Conservation (phyloP, 2,329 filamentous ascomycete genomes). For the Acarospora socialis region DNA sequence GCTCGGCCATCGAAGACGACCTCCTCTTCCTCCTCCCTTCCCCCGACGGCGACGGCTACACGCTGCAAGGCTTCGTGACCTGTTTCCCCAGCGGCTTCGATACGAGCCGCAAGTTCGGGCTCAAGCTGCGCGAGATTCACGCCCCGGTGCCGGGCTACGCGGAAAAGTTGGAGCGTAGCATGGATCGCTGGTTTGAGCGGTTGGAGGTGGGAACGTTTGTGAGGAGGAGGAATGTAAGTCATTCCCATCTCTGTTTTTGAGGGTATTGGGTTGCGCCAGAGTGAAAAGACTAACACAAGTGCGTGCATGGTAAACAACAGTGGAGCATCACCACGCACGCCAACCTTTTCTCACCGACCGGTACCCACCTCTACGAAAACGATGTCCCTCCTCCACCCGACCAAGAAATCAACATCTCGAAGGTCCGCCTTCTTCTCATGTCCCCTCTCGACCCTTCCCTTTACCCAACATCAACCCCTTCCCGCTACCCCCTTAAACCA, state of each 20-base stretch:
- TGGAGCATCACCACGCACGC: slow-evolving; percentile 28
- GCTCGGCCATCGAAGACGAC: slow-evolving; percentile 43
- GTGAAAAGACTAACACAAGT: too few relatives aligned
- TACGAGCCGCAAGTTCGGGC: slow-evolving; percentile 39
- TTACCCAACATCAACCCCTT: too few relatives aligned
- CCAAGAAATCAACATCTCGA: slow-evolving; percentile 5
- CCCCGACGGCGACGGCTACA: slow-evolving; percentile 27
- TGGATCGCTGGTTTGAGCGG: slow-evolving; percentile 47
- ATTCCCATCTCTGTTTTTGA: too few relatives aligned
- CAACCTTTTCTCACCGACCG: slow-evolving; percentile 27
- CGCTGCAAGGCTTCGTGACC: slow-evolving; percentile 40
- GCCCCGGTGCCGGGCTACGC: slow-evolving; percentile 43
- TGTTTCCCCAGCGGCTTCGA: slow-evolving; percentile 47
- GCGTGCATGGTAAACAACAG: background rate
- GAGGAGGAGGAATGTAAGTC: slow-evolving; percentile 35
- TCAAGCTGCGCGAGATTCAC: slow-evolving; percentile 42
- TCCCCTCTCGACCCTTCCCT: too few relatives aligned
- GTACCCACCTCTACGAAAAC: slow-evolving; percentile 21
- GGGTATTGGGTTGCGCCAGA: too few relatives aligned
- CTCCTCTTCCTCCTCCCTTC: slow-evolving; percentile 43
- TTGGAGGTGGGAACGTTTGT: slow-evolving; percentile 41
- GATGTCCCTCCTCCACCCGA: too few relatives aligned
- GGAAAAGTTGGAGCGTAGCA: slow-evolving; percentile 41
- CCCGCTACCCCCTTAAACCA: background rate
- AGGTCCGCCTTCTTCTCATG: too few relatives aligned